Conservation (phyloP, 768 basidiomycete genomes). For the Suillus tomentosus region DNA sequence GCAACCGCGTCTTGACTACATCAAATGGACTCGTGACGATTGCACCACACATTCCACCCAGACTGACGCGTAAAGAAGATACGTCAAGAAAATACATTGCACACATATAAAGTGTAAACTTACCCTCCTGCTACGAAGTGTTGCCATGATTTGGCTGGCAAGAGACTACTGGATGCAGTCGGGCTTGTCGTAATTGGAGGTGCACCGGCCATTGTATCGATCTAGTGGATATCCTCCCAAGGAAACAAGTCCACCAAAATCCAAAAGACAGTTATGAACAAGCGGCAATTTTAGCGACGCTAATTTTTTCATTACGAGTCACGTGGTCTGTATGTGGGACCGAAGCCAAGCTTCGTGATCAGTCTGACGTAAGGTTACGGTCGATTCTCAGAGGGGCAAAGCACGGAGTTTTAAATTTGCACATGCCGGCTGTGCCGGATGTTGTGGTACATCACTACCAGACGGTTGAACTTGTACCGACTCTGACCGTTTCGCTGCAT, state of each 20-base stretch:
- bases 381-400: too few species aligned
- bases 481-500: too few species aligned
- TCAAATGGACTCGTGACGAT: constrained; percentile 97
- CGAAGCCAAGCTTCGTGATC: too few species aligned
- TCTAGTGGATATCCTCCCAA: background rate
- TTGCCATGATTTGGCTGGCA: constrained; percentile 79
- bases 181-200: constrained; percentile 30
- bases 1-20: constrained; percentile 96
- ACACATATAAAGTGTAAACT: constrained; percentile 25
- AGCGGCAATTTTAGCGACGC: background rate
- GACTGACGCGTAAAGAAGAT: constrained; percentile 42
- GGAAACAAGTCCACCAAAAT: constrained; percentile 5
- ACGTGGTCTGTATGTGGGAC: background rate
- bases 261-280: constrained; percentile 5
- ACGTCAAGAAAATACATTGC: constrained; percentile 10
- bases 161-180: constrained; percentile 37
- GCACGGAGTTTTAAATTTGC: too few species aligned
- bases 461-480: too few species aligned
- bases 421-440: too few species aligned
- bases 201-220: constrained; percentile 22
- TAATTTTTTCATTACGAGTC: constrained; percentile 8
- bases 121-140: constrained; percentile 89
- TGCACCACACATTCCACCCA: constrained; percentile 97
- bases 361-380: too few species aligned
- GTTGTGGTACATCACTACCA: too few species aligned